Evolutionary conservation across 2,329 filamentous ascomycete genomes (phyloP).

Genomic region (Talaromyces piceae): DNA sequence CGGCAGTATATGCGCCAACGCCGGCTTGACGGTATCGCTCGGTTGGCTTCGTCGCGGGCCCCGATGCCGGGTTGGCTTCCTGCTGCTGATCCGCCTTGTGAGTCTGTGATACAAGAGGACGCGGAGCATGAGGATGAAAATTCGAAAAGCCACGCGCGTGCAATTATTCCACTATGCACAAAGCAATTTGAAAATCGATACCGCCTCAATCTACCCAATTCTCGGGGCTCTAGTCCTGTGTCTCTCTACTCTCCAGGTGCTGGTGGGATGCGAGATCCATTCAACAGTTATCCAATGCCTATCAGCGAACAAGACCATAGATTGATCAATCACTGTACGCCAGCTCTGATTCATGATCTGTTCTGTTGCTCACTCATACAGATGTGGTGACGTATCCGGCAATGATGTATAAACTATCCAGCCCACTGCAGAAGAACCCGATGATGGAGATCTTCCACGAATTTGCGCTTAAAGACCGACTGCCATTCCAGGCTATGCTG

Average conservation of each 20-base stretch:
- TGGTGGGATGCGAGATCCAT: slow-evolving; percentile 19
- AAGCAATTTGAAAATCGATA: too few relatives aligned
- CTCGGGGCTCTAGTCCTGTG: slow-evolving; percentile 5
- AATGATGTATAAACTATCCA: slow-evolving; percentile 29
- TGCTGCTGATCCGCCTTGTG: slow-evolving; percentile 4
- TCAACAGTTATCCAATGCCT: slow-evolving; percentile 21
- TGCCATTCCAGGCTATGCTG: slow-evolving; percentile 28
- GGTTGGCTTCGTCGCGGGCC: slow-evolving; percentile 22
- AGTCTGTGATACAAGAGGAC: slow-evolving; percentile 1
- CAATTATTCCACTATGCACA: background rate
- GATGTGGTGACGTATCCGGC: slow-evolving; percentile 27
- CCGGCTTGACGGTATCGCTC: slow-evolving; percentile 25
- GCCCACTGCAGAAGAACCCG: slow-evolving; percentile 20
- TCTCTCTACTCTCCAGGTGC: slow-evolving; percentile 13
- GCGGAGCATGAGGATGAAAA: slow-evolving; percentile 13
- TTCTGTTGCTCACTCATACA: slow-evolving; percentile 9
- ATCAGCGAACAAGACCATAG: slow-evolving; percentile 20
- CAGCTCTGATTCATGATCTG: background rate
- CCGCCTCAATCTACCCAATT: background rate
- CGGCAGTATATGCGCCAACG: slow-evolving; percentile 28
- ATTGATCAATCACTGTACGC: slow-evolving; percentile 26
- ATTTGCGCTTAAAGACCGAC: slow-evolving; percentile 22
- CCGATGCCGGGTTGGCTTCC: slow-evolving; percentile 19
- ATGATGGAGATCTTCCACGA: slow-evolving; percentile 25
- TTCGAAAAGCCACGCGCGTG: slow-evolving; percentile 3